These are phyloP conservation scores for Phytophthora pseudosyringae DNA, from an alignment of 352 stramenopile species.

Conservation along the genomic window DNA sequence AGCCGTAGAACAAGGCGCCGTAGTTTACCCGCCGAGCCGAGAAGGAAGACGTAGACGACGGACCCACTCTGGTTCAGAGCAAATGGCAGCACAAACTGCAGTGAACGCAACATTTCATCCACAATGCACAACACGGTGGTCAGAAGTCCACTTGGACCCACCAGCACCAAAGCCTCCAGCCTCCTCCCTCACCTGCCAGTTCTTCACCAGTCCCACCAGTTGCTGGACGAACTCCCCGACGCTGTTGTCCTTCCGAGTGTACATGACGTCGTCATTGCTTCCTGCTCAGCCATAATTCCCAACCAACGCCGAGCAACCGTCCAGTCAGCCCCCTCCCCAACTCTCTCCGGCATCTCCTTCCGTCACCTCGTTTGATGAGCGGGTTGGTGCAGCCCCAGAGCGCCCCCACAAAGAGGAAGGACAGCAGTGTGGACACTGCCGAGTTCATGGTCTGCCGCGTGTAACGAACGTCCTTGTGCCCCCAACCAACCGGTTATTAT, in stretches of 20 bases:
- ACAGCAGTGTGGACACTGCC: conserved; percentile 56
- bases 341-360: not conserved
- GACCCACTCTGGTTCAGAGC: conserved; percentile 86
- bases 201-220: conserved; percentile 54
- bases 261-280: conserved; percentile 55
- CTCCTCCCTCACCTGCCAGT: conserved; percentile 68
- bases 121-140: not conserved
- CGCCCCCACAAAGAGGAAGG: conserved; percentile 84
- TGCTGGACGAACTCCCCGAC: conserved; percentile 54
- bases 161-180: not conserved
- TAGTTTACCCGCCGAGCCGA: conserved; percentile 66
- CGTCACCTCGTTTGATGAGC: conserved; percentile 77
- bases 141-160: not conserved
- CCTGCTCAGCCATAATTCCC: conserved; percentile 33
- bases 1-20: not conserved
- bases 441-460: conserved; percentile 37
- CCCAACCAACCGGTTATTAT: conserved; percentile 29
- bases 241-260: conserved; percentile 70
- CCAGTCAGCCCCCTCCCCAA: too few species aligned
- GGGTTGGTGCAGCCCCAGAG: conserved; percentile 90
- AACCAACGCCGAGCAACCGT: not conserved
- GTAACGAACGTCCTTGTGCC: conserved; percentile 14
- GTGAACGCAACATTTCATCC: not conserved
- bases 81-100: conserved; percentile 85
- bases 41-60: conserved; percentile 78